A percentile compares a stretch with the other conserved stretches of the same genome.
Evolutionary conservation across 2,329 filamentous ascomycete species (phyloP).

Genomic region (Colletotrichum aenigma): DNA sequence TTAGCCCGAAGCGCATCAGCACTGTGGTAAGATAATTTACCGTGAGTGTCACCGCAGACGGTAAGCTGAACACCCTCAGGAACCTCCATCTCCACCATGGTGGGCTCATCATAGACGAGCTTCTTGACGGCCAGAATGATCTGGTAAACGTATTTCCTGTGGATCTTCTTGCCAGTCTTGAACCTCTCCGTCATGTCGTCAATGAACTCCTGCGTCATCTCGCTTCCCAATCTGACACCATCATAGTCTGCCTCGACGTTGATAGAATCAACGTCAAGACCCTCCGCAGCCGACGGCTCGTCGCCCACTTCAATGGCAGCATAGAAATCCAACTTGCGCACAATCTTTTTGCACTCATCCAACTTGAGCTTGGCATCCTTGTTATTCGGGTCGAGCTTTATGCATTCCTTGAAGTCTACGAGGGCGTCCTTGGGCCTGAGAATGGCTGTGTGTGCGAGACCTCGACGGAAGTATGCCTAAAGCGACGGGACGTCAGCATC

Average conservation of each 20-base stretch:
- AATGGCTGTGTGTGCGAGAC: constrained; percentile 89
- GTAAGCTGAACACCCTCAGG: constrained; percentile 80
- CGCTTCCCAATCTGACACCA: constrained; percentile 74
- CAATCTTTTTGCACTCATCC: constrained; percentile 92
- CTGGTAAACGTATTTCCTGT: constrained; percentile 96
- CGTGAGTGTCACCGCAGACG: constrained; percentile 97
- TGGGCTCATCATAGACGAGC: constrained; percentile 88
- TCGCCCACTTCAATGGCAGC: constrained; percentile 94
- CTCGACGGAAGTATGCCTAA: constrained; percentile 92
- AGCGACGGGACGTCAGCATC: constrained; percentile 19
- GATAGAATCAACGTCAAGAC: constrained; percentile 86
- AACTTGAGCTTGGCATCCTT: constrained; percentile 91
- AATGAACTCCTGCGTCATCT: constrained; percentile 97
- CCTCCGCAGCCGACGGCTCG: constrained; percentile 89
- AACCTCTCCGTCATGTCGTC: constrained; percentile 97
- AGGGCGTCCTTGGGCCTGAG: constrained; percentile 87
- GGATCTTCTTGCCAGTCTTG: constrained; percentile 93
- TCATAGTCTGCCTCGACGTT: constrained; percentile 84
- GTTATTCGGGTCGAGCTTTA: constrained; percentile 85
- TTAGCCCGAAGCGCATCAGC: constrained; percentile 22
- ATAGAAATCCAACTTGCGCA: constrained; percentile 90
- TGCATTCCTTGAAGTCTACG: constrained; percentile 89
- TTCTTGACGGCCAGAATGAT: constrained; percentile 91
- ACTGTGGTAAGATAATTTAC: constrained; percentile 47
- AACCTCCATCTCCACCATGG: constrained; percentile 94